These are phyloP conservation scores for Tetracentron sinense DNA, from an alignment of 164 flowering plant species.

Conservation along the genomic window DNA sequence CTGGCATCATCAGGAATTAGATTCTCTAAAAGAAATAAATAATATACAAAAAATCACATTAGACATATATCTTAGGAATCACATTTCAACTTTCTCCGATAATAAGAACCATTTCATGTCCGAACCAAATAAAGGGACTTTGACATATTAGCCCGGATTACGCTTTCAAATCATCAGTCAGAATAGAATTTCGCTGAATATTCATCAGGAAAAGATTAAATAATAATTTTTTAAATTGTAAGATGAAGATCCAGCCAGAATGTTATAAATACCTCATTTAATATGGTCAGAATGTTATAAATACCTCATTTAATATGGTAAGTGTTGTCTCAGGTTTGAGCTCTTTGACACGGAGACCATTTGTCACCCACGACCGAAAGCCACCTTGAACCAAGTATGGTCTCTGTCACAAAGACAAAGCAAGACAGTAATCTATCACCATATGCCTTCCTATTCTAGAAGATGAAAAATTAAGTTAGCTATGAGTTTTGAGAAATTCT, in stretches of 20 bases:
- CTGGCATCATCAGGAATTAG: too few relatives aligned
- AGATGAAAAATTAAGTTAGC: not conserved
- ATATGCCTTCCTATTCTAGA: not conserved
- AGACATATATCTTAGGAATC: not conserved
- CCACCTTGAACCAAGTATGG: constrained; percentile 87
- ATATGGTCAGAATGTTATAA: constrained; percentile 38
- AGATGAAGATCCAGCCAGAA: not conserved
- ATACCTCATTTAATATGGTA: constrained; percentile 79
- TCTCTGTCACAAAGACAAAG: constrained; percentile 35
- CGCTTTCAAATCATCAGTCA: not conserved
- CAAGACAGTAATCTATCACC: not conserved
- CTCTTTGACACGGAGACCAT: constrained; percentile 79
- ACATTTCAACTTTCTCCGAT: too few relatives aligned
- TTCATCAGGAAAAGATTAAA: not conserved
- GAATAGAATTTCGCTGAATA: not conserved
- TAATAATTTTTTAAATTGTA: not conserved
- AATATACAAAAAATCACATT: not conserved
- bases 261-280: constrained; percentile 59
- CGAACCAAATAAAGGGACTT: not conserved
- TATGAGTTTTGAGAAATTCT: not conserved
- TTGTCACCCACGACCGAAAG: constrained; percentile 68
- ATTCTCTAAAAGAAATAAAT: too few relatives aligned
- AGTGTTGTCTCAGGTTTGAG: constrained; percentile 82
- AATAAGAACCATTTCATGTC: not conserved
- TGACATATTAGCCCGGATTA: too few relatives aligned